A percentile compares a stretch with the other conserved stretches of the same genome.
These are phyloP conservation scores for Fusarium pseudonygamai DNA, from an alignment of 2,329 filamentous ascomycete genomes.

Conservation along the genomic window DNA sequence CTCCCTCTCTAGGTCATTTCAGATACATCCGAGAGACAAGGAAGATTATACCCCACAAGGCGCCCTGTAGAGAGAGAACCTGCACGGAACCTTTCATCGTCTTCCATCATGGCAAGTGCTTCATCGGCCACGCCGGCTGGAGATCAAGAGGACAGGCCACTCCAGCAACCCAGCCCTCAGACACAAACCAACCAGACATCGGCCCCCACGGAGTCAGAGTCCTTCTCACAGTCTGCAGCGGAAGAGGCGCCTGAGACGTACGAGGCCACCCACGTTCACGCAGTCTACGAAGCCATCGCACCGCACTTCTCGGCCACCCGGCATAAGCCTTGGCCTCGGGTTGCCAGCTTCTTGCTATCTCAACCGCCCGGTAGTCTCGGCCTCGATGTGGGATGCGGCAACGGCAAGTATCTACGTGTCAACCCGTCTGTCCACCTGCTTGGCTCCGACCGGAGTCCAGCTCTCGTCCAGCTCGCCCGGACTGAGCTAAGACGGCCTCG, in stretches of 20 bases:
- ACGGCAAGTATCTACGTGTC: conserved; percentile 91
- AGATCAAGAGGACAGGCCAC: conserved; percentile 30
- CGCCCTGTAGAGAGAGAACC: background rate
- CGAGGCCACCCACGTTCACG: conserved; percentile 88
- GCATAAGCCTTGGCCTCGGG: conserved; percentile 90
- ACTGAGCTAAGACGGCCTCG: conserved; percentile 32
- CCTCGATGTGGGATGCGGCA: conserved; percentile 93
- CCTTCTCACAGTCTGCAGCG: conserved; percentile 33
- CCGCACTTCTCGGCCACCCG: conserved; percentile 84
- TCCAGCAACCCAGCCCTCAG: conserved; percentile 10
- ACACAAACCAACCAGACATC: conserved; percentile 16
- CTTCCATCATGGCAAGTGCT: conserved; percentile 38
- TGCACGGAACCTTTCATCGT: background rate
- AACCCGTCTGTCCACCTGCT: conserved; percentile 82
- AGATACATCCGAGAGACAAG: background rate
- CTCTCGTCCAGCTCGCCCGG: conserved; percentile 62
- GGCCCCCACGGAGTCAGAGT: background rate
- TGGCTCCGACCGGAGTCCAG: conserved; percentile 81
- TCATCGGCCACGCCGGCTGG: conserved; percentile 39
- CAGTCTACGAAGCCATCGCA: conserved; percentile 89
- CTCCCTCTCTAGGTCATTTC: background rate
- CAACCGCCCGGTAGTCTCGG: conserved; percentile 78
- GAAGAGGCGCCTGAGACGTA: conserved; percentile 65
- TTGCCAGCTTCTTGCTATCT: conserved; percentile 77
- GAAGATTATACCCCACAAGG: conserved; percentile 11